These are phyloP conservation scores for Maudiozyma serrabonitensis DNA, from an alignment of 805 yeast genomes.

Conservation along the genomic window DNA sequence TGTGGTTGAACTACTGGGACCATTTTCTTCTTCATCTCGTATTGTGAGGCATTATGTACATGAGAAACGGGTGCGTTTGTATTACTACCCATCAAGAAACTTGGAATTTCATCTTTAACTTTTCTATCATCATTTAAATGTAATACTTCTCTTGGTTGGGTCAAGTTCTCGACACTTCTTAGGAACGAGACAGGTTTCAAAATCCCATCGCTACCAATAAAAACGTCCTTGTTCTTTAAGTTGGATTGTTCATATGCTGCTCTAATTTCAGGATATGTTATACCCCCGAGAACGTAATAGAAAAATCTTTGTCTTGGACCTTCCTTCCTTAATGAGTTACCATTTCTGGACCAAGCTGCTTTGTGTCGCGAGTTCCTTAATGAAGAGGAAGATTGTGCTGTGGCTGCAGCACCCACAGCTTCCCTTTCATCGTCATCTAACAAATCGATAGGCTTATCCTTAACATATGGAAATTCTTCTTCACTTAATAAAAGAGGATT, in stretches of 20 bases:
- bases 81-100: conserved; percentile 30
- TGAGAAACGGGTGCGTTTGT: conserved; percentile 21
- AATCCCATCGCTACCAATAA: conserved; percentile 72
- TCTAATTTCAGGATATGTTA: conserved; percentile 73
- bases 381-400: conserved; percentile 36
- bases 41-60: conserved; percentile 13
- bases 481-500: conserved; percentile 43
- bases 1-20: neutral
- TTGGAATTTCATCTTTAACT: conserved; percentile 34
- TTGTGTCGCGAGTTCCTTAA: conserved; percentile 62
- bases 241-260: conserved; percentile 61
- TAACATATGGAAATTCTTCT: conserved; percentile 58
- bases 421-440: conserved; percentile 30
- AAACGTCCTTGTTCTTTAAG: conserved; percentile 57
- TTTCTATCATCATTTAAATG: conserved; percentile 32
- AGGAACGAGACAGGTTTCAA: conserved; percentile 42
- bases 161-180: conserved; percentile 31
- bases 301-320: conserved; percentile 58
- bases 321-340: conserved; percentile 17
- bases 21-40: conserved; percentile 7
- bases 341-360: conserved; percentile 64
- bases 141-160: conserved; percentile 33
- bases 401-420: conserved; percentile 23
- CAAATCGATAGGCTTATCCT: conserved; percentile 57
- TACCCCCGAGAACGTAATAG: conserved; percentile 82